Evolutionary conservation across 352 stramenopile species (phyloP), one percentile per base, ranked within the genome.

Genomic region (Aphanomyces astaci): DNA sequence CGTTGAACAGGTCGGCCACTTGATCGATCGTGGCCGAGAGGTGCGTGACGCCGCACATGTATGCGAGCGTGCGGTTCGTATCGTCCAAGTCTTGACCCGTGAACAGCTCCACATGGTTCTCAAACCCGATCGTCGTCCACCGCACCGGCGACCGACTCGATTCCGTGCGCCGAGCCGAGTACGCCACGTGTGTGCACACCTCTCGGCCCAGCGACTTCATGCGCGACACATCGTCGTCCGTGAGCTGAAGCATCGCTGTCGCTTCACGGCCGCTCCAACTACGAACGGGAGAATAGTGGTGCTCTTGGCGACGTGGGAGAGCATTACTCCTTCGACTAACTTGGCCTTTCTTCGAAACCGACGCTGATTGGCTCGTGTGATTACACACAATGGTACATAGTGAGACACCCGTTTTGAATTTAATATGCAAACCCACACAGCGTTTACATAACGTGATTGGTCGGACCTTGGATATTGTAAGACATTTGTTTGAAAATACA

Each of bases 111-210:
- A 94, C 80, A 24, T 70, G n/a, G 33, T 83, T 81, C 59, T 91
- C 80, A 2, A 86, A 79, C 0, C 82, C 87, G 7, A 79, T 78
- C 32, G 90, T 67, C 43, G 82, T 82, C 28, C 91, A 77, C 78
- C 86, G 91, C 59, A 86, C 79, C 76, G 90, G 85, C 15, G 84
- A 82, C 0, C 81, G 81, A 64, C 81, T 81, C 0, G 74, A 46
- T 4, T 68, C 62, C 30, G 62, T 54, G 11, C 78, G 78, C 32
- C 86, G 77, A 60, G 86, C 89, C 63, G 89, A 91, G 56, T 89
- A 91, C 30, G 91, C 82, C 9, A 94, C 86, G 62, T 94, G 84
- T 67, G 91, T 94, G 67, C 86, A 94, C 1, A 85, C 82, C 40
- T 84, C 84, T 60, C 91, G 89, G 4, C 82, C 86, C 13, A 94